Base-by-base conservation (phyloP, 2,329 filamentous ascomycete species). In the Aspergillaceae sp. region DNA sequence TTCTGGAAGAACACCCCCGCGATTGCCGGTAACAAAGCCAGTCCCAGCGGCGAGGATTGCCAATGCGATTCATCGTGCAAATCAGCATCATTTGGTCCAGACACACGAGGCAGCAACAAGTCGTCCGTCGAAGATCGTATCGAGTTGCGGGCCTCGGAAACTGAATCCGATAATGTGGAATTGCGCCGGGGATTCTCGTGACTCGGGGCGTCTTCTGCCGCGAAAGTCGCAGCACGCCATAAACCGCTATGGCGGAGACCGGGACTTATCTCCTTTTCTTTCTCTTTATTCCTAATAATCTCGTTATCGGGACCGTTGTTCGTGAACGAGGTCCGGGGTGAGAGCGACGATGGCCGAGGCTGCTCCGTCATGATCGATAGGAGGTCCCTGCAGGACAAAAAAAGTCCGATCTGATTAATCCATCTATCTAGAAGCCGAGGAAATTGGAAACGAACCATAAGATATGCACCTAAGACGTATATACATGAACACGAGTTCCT, bases 21-120 rank as follows among this genome's bases (percentile, higher is more conserved):
- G n/a, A 95, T 62, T 1, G 90, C 89, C 3, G 91, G 91, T 9
- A 97, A 70, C 41, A 96, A 75, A 2, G 88, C 90, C 62, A 95
- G 84, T 0, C 81, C 83, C 32, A 97, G 71, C 1, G 91, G 89
- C n/a, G 86, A 73, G 2, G 82, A 86, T 50, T 92, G 83, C 79
- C 88, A 87, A 50, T 82, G 75, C 1, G 85, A 84, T 44, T 79
- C 73, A 29, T 74, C 53, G 35, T 67, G 62, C n/a, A 65, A 54
- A 27, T 66, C 63, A 5, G 58, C 51, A 46, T 56, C 53, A 27
- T 46, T 45, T 42, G 56, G 62, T 56, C 52, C 70, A 34, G 46
- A 52, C 55, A 54, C 80, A 69, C 67, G 83, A 62, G 73, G 74
- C 29, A 79, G 71, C 5, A 91, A 70, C 28, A 92, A 71, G 53